Evolutionary conservation across 495 filamentous ascomycete genomes (phyloP), one percentile per base, ranked within the genome.

Genomic region (Evansstolkia leycettana): DNA sequence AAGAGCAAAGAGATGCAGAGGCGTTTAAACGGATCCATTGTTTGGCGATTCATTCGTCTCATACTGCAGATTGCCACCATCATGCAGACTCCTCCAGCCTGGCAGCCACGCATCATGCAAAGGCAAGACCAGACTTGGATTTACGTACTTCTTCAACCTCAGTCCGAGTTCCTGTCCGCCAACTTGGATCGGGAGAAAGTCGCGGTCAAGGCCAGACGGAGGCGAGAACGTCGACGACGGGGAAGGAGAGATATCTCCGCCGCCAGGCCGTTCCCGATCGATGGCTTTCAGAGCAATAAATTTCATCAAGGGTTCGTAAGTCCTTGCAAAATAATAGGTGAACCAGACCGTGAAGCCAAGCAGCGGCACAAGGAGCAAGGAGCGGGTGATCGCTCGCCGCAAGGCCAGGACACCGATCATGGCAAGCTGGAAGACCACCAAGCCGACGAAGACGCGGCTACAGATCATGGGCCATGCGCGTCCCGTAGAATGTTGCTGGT

Each of bases 381-480:
- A 78, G 5, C 78, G 67, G 10, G 70, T 75, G 37, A 85, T 82
- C 0, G 80, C 82, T 25, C 64, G 51, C 17, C 72, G 71, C n/a
- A 89, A 57, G 7, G 85, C 84, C 14, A 99, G 65, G 28, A 85
- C 76, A 1, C 88, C 90, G 9, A 87, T 82, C 72, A 92, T 92
- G 24, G 88, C 80, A 16, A 94, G 51, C 47, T 99, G 88, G 51
- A 93, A 94, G 20, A 95, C 70, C 11, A 86, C 58, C 10, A 94
- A 53, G 1, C 90, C 92, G 20, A 94, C 58, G 17, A 93, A 69
- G 17, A 95, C 65, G 13, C 92, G 78, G 42, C 87, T 84, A 58
- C 88, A 94, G 25, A 95, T 92, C 67, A 96, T 90, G 14, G 78
- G 73, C 92, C 92, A 99, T 1, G 87, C 87, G 39, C 77, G 75